Evolutionary conservation across 306 rosid species (phyloP).

Genomic region (Quercus cerris): DNA sequence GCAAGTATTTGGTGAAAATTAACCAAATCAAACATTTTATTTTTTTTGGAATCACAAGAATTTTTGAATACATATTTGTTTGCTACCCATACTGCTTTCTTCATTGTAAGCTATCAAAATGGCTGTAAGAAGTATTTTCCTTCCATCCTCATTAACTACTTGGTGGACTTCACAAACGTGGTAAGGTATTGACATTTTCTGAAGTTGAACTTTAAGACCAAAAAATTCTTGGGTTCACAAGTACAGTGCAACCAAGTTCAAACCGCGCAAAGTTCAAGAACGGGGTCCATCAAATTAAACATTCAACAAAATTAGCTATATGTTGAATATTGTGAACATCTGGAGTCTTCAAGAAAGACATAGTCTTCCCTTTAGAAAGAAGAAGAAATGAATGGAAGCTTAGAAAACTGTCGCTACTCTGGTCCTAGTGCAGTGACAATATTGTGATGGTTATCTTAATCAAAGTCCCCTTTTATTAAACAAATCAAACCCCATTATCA

Average conservation of each 20-base stretch:
- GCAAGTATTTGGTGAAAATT: not conserved
- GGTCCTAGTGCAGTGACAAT: conserved; percentile 29
- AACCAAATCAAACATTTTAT: not conserved
- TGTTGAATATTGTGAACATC: conserved; percentile 39
- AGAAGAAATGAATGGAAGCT: conserved; percentile 22
- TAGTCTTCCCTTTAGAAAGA: conserved; percentile 45
- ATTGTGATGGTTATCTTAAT: conserved; percentile 54
- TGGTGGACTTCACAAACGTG: not conserved
- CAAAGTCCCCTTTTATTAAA: conserved; percentile 27
- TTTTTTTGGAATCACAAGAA: not conserved
- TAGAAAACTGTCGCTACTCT: conserved; percentile 10
- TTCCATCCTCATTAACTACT: not conserved
- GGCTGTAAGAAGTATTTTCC: not conserved
- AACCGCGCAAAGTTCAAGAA: conserved; percentile 34
- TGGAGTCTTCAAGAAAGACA: conserved; percentile 47
- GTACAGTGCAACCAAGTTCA: conserved; percentile 27
- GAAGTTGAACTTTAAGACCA: conserved; percentile 21
- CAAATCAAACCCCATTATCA: conserved; percentile 54
- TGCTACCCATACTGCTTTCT: no score
- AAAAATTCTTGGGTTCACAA: conserved; percentile 32
- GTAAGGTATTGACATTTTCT: conserved; percentile 11
- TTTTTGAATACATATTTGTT: not conserved
- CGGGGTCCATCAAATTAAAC: conserved; percentile 4
- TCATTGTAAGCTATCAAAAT: not conserved
- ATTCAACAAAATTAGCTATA: not conserved